phyloP scores from a whole-genome alignment of 345 rosid genomes.

The Isatis tinctoria region DNA sequence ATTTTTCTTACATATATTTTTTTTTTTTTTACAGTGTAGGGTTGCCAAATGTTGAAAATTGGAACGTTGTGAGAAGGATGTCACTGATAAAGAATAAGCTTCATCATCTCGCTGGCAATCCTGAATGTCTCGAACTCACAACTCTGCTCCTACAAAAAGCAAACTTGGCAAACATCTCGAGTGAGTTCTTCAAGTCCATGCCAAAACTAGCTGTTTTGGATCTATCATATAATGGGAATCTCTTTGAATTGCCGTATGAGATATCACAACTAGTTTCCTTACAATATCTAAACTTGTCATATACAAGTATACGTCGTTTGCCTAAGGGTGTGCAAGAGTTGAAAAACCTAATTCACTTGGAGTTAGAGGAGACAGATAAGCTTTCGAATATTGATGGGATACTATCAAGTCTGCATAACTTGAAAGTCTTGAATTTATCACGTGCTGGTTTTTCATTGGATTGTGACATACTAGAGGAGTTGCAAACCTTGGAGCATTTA shows the following conservation, averaged over 20 bases:
- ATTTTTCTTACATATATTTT: no score
- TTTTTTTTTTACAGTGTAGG: no score
- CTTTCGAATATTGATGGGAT: neutral
- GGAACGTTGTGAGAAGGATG: conserved; percentile 23
- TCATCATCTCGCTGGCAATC: neutral
- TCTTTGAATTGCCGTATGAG: neutral
- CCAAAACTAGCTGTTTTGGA: conserved; percentile 29
- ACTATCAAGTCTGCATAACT: neutral
- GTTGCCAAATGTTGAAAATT: conserved; percentile 13
- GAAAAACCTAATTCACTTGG: neutral
- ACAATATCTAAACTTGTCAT: conserved; percentile 18
- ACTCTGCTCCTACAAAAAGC: conserved; percentile 25
- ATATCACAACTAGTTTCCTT: conserved; percentile 6
- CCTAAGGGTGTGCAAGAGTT: neutral
- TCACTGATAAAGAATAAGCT: conserved; percentile 30
- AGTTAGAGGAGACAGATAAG: neutral
- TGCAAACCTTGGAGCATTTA: neutral
- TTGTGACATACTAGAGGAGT: neutral
- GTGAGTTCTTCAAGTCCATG: conserved; percentile 30
- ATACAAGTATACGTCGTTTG: neutral
- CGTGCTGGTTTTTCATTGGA: neutral
- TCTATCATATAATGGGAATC: conserved; percentile 22
- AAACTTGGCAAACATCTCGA: conserved; percentile 10
- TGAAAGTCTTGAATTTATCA: neutral
- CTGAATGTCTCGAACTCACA: conserved; percentile 15